Base-by-base conservation (phyloP, 768 basidiomycete genomes). In the Gymnopilus dilepis region DNA sequence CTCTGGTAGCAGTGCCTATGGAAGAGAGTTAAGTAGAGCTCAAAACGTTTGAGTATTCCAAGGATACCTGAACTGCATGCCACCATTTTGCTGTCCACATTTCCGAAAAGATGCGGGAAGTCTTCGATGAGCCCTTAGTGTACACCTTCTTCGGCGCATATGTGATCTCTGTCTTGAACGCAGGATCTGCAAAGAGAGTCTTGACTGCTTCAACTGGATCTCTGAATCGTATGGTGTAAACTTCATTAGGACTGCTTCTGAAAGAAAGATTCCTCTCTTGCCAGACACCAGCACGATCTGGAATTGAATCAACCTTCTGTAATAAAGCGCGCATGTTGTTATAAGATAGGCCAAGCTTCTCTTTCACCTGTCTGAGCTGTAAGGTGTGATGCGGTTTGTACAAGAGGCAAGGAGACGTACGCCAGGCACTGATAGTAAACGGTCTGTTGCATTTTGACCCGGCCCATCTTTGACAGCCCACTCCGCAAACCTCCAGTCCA, bases 21-120 rank as follows among this genome's bases (percentile, higher is more conserved):
- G 7, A 8, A 37, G 34, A 9, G 2, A 3, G 15, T 9, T 37
- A 9, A 37, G 34, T 9, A 3, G 2, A 37, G 34, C 2, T 2
- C 9, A 37, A 37, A 15, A 37, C 8, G 3, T 37, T 34, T 34
- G 6, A 12, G 12, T 6, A 6, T 34, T 34, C 33, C 6, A 34
- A 34, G 12, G 6, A 34, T 58, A 78, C 75, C 73, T 81, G 74
- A 21, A 68, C 63, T 11, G 68, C 66, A 61, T 69, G 66, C 77
- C 77, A 77, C 77, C 77, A 78, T 15, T 75, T 65, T 1, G 62
- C 72, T 0, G 75, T 77, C 65, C 73, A 74, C 71, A 77, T 76
- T 60, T 80, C 74, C 13, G 70, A 65, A 59, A 69, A 77, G 13
- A 72, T 51, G 5, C 69, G 63, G 2, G 61, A 69, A 1, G 52